Base-by-base conservation (phyloP, 768 basidiomycete species). In the Clitopilus passeckerianus region DNA sequence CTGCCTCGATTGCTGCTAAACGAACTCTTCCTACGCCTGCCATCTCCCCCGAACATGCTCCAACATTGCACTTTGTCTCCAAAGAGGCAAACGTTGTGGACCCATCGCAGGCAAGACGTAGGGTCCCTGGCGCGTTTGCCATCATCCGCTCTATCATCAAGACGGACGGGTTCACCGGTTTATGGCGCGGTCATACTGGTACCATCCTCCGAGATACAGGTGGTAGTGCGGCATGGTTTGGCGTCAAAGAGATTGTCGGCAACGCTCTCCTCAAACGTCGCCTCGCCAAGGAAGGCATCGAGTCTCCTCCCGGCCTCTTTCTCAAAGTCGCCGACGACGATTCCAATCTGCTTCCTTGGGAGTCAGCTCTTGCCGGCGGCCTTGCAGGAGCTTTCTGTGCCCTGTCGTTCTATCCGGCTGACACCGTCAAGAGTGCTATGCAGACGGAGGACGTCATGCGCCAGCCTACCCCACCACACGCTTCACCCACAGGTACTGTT, bases 181-280 rank as follows among this genome's bases (percentile, higher is more conserved):
- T 95, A 56, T 95, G 91, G 93, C 78, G 91, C 12, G 90, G 91
- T 10, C 91, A 95, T 64, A 90, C 86, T 1, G 93, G 90, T 3
- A 95, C 93, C 0, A 74, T 97, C 63, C 80, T 96, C 58, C 86
- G 91, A 56, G 93, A 96, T 71, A 91, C 90, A 0, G 93, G 94
- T 14, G 92, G 93, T 4, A 84, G 85, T 14, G 86, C 88, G 0
- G 89, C 90, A 8, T 96, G 93, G 93, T 96, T 98, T 71, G 77
- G 81, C 33, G 83, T 87, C 10, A 97, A 95, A 70, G 92, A 95
- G 69, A 77, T 86, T 61, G 79, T 91, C 59, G 85, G 87, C 1
- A 77, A 83, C 23, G 66, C 75, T 16, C 86, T 96, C 50, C 74
- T 90, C 43, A 71, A 80, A 5, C 78, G 79, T 52, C 79, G 84